Percentiles rank a stretch among this genome's conserved stretches.
phyloP scores from a whole-genome alignment of 2,329 filamentous ascomycete genomes.

The Hymenoscyphus occultus region DNA sequence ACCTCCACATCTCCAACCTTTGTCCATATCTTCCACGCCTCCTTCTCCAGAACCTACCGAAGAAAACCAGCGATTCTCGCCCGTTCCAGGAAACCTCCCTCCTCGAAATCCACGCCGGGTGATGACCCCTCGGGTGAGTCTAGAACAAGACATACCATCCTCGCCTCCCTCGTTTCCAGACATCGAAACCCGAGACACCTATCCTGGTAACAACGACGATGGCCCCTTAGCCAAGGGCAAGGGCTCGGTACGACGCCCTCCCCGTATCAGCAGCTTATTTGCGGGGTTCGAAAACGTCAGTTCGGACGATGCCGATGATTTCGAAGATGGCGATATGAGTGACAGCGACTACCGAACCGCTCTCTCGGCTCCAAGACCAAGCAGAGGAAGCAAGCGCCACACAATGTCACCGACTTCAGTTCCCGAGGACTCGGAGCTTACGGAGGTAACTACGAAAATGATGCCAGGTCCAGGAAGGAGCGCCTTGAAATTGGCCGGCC shows the following conservation, averaged over 20 bases:
- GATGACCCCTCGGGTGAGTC: constrained; percentile 42
- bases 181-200: constrained; percentile 57
- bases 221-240: constrained; percentile 60
- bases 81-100: constrained; percentile 52
- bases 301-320: constrained; percentile 64
- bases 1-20: constrained; percentile 75
- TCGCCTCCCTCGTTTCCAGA: constrained; percentile 43
- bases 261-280: constrained; percentile 80
- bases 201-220: constrained; percentile 78
- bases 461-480: constrained; percentile 14
- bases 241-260: constrained; percentile 60
- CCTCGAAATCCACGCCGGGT: constrained; percentile 60
- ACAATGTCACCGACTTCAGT: constrained; percentile 29
- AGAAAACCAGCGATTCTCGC: constrained; percentile 46
- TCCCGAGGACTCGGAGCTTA: constrained; percentile 30
- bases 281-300: constrained; percentile 75
- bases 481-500: constrained; percentile 18
- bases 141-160: constrained; percentile 46
- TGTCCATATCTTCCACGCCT: constrained; percentile 63
- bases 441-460: constrained; percentile 19
- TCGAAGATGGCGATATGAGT: constrained; percentile 57
- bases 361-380: constrained; percentile 59
- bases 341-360: constrained; percentile 67
- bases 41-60: constrained; percentile 47
- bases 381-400: constrained; percentile 20